These are phyloP conservation scores for Suhomyces xylopsoci DNA, from an alignment of 805 yeast genomes.

Conservation along the genomic window DNA sequence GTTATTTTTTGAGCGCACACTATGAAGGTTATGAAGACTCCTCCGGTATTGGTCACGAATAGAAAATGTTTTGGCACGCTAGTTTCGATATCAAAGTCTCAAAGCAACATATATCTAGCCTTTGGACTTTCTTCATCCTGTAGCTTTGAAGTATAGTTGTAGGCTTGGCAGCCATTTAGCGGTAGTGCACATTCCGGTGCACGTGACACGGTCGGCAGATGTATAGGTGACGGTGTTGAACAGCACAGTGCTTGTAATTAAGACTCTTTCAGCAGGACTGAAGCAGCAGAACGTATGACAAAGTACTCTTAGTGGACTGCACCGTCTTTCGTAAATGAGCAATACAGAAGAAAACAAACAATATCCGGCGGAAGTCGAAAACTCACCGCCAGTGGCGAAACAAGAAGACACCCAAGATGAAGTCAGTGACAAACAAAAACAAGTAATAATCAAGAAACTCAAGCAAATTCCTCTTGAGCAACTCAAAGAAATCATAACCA, in stretches of 20 bases:
- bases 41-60: background rate
- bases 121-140: background rate
- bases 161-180: background rate
- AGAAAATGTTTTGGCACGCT: background rate
- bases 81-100: too few species aligned
- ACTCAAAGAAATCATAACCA: slow-evolving; percentile 33
- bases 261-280: background rate
- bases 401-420: background rate
- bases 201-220: background rate
- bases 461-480: slow-evolving; percentile 17
- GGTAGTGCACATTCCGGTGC: background rate
- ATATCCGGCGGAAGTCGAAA: background rate
- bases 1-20: background rate
- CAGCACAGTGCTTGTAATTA: background rate
- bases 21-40: too few species aligned
- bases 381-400: background rate
- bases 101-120: background rate
- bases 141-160: background rate
- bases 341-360: background rate
- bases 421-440: background rate
- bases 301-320: background rate
- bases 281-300: background rate
- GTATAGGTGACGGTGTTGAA: background rate
- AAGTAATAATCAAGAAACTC: slow-evolving; percentile 5
- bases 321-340: background rate